Conservation (phyloP, 306 rosid species). For the Fragaria iinumae region DNA sequence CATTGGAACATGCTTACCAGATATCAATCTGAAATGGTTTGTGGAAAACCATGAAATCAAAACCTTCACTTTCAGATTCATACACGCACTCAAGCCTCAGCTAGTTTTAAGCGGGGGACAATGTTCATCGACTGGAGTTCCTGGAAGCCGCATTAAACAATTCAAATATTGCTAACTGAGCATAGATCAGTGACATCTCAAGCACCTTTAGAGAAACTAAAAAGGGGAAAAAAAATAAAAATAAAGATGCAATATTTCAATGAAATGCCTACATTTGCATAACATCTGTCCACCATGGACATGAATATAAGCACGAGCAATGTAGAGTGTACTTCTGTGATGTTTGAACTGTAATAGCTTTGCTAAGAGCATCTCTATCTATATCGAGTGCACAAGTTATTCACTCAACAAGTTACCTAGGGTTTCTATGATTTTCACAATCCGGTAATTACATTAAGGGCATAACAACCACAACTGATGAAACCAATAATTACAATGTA, state of each 20-base stretch:
- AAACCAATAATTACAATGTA: background rate
- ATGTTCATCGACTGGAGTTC: conserved; percentile 93
- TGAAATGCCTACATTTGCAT: background rate
- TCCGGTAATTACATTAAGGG: background rate
- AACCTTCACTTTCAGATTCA: background rate
- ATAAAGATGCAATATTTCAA: background rate
- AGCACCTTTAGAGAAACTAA: background rate
- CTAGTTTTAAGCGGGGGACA: conserved; percentile 76
- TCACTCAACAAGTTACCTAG: background rate
- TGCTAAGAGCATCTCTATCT: background rate
- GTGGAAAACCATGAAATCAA: background rate
- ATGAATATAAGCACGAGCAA: background rate
- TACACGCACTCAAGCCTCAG: conserved; percentile 43
- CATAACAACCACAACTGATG: background rate
- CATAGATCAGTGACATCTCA: background rate
- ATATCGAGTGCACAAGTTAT: background rate
- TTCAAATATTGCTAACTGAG: background rate
- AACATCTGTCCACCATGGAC: background rate
- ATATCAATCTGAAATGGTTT: background rate
- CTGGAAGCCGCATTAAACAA: conserved; percentile 39
- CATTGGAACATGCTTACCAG: background rate
- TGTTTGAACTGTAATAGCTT: background rate
- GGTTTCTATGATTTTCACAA: background rate
- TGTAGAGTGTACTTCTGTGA: background rate
- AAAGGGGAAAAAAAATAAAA: background rate